Percentiles rank a stretch among this genome's conserved stretches.
Conservation (phyloP, 257 asterid species). For the Capsicum baccatum region DNA sequence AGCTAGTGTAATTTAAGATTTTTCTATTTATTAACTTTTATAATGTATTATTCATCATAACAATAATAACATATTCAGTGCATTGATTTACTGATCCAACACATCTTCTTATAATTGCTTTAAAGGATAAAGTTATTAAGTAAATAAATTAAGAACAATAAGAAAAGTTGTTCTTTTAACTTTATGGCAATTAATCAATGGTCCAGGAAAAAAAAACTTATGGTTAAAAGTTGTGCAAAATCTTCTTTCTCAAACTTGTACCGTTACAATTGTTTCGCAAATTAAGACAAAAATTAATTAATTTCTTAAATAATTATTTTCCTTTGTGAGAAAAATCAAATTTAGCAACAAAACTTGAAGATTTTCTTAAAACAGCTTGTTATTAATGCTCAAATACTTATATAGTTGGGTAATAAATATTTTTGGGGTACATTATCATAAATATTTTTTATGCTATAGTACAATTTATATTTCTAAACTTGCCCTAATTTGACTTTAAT, state of each 20-base stretch:
- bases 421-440: neutral
- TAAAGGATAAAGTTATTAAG: neutral
- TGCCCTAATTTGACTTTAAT: neutral
- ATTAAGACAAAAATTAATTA: no score
- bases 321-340: neutral
- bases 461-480: neutral
- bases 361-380: neutral
- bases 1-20: neutral
- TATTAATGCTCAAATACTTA: constrained; percentile 8
- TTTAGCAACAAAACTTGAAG: neutral
- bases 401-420: neutral
- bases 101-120: neutral
- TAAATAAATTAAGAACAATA: neutral
- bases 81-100: neutral
- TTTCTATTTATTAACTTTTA: neutral
- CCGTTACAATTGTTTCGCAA: no score
- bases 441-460: neutral
- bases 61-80: neutral
- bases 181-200: neutral
- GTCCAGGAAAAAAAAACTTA: neutral
- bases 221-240: neutral
- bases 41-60: neutral
- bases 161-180: neutral
- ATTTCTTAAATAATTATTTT: neutral
- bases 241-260: neutral